phyloP scores from a whole-genome alignment of 805 yeast genomes.

The Lipomyces orientalis region DNA sequence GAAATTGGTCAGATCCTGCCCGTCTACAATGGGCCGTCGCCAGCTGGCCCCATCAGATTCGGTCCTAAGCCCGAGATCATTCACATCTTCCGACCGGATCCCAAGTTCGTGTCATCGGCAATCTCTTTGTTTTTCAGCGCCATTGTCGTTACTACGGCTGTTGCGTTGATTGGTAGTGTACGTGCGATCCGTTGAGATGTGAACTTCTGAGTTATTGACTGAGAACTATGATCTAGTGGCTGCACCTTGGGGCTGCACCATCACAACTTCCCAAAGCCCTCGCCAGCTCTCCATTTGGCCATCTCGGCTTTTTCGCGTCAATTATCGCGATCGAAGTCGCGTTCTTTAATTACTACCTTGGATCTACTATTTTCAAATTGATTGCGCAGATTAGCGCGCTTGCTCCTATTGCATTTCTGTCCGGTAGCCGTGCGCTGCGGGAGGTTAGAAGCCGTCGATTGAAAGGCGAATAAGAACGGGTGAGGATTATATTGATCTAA shows the following conservation, averaged over 20 bases:
- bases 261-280: conserved; percentile 42
- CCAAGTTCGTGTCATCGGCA: conserved; percentile 56
- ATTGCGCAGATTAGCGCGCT: conserved; percentile 55
- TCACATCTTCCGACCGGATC: conserved; percentile 64
- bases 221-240: conserved; percentile 31
- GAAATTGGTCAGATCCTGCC: conserved; percentile 28
- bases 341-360: conserved; percentile 63
- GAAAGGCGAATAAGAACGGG: conserved; percentile 33
- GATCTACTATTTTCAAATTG: conserved; percentile 65
- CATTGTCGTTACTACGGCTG: conserved; percentile 51
- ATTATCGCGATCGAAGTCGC: conserved; percentile 58
- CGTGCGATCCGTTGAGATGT: conserved; percentile 2
- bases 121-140: conserved; percentile 60
- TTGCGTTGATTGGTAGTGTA: conserved; percentile 49
- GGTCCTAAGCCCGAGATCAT: conserved; percentile 65
- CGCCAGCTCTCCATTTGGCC: conserved; percentile 48
- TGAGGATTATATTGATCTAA: background rate
- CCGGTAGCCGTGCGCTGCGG: conserved; percentile 72
- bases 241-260: conserved; percentile 37
- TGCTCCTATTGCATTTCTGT: conserved; percentile 59
- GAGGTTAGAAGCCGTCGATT: conserved; percentile 44
- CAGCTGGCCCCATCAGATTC: conserved; percentile 17
- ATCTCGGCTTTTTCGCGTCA: conserved; percentile 54
- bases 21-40: conserved; percentile 35
- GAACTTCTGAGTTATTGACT: background rate